Conservation (phyloP, 345 rosid genomes). For the Linum lewisii region DNA sequence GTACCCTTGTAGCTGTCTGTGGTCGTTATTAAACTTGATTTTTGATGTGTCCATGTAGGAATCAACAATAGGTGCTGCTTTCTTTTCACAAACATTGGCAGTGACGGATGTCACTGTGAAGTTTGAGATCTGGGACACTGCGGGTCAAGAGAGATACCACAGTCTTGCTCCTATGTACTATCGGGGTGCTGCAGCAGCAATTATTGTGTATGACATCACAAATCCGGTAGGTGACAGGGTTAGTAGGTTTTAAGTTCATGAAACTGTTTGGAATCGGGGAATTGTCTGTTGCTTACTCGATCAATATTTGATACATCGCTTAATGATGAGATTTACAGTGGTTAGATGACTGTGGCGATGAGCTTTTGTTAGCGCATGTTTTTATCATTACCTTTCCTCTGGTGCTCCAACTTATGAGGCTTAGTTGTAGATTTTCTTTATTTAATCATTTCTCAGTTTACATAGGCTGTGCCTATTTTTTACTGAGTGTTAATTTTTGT, state of each 20-base stretch:
- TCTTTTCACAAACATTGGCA: conserved; percentile 92
- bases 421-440: no score
- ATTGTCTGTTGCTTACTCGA: no score
- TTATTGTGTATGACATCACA: conserved; percentile 82
- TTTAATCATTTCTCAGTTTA: no score
- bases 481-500: no score
- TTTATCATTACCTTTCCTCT: neutral
- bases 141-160: conserved; percentile 95
- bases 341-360: neutral
- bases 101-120: conserved; percentile 87
- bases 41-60: conserved; percentile 41
- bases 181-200: conserved; percentile 93
- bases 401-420: no score
- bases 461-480: no score
- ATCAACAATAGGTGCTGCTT: conserved; percentile 96
- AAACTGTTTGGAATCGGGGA: no score
- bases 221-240: conserved; percentile 43
- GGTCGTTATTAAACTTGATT: conserved; percentile 11
- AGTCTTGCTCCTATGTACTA: conserved; percentile 99
- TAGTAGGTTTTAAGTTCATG: neutral
- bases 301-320: neutral
- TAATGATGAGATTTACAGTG: neutral
- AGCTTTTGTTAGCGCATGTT: no score
- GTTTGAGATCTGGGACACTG: conserved; percentile 99
- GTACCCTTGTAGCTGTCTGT: neutral